Percentiles rank a stretch among this genome's conserved stretches.
These are phyloP conservation scores for Cryptosporidium meleagridis DNA, from an alignment of 169 alveolate genomes.

Conservation along the genomic window DNA sequence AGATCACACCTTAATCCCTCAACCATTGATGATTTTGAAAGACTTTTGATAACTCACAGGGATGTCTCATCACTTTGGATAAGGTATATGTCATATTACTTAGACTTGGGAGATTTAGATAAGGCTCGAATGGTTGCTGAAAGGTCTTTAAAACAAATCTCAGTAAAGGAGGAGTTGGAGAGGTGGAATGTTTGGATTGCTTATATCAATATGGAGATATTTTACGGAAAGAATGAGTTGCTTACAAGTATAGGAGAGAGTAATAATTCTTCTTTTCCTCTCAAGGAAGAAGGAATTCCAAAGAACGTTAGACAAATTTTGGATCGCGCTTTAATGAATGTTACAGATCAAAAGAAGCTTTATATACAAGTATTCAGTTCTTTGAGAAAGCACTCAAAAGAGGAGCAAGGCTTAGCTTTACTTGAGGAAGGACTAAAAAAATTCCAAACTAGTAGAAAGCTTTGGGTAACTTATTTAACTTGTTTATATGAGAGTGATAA, in stretches of 20 bases:
- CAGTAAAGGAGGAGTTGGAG: slow-evolving; percentile 82
- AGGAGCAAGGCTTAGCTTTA: slow-evolving; percentile 1
- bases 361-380: slow-evolving; percentile 49
- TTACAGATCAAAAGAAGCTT: slow-evolving; percentile 32
- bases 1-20: slow-evolving; percentile 44
- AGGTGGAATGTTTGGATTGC: slow-evolving; percentile 85
- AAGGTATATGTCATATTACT: slow-evolving; percentile 85
- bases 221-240: slow-evolving; percentile 77
- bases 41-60: slow-evolving; percentile 78
- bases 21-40: slow-evolving; percentile 79
- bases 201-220: slow-evolving; percentile 85
- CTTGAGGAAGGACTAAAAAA: slow-evolving; percentile 43
- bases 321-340: slow-evolving; percentile 64
- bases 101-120: slow-evolving; percentile 82
- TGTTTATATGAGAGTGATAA: slow-evolving; percentile 36
- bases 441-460: slow-evolving; percentile 59
- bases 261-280: not conserved
- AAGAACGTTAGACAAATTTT: slow-evolving; percentile 6
- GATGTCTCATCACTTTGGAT: slow-evolving; percentile 83
- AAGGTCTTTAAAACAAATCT: slow-evolving; percentile 83
- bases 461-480: slow-evolving; percentile 77
- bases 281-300: slow-evolving; percentile 6
- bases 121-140: slow-evolving; percentile 85
- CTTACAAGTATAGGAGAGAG: not conserved
- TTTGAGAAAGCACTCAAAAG: not conserved